Percentiles rank a stretch among this genome's conserved stretches.
Evolutionary conservation across 768 basidiomycete species (phyloP).

Genomic region (Macrolepiota fuliginosa): DNA sequence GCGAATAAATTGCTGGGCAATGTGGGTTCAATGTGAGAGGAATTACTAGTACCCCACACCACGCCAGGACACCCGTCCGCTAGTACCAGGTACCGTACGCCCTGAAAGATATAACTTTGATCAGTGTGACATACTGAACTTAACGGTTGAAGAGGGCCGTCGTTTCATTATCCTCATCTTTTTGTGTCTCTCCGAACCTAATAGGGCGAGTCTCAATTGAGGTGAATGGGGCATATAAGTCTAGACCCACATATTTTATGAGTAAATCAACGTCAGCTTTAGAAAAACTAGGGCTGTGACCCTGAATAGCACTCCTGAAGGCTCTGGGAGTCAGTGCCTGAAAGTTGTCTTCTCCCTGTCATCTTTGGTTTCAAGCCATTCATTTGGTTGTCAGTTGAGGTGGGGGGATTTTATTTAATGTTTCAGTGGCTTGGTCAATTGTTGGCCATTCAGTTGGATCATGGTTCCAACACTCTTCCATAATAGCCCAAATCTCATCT

Average conservation of each 20-base stretch:
- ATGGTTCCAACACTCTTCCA: slow-evolving; percentile 23
- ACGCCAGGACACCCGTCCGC: too few species aligned
- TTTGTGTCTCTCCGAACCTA: too few species aligned
- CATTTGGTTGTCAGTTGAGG: neutral
- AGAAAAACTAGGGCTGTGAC: neutral
- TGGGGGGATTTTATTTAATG: neutral
- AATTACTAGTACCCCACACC: too few species aligned
- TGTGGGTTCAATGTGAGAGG: too few species aligned
- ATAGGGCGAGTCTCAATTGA: too few species aligned
- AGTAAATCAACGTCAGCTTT: neutral
- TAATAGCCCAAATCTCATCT: slow-evolving; percentile 18
- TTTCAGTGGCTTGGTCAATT: neutral
- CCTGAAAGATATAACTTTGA: too few species aligned
- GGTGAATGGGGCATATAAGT: too few species aligned
- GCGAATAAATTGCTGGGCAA: too few species aligned
- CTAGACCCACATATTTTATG: neutral
- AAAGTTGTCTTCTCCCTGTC: neutral
- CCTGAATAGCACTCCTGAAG: neutral
- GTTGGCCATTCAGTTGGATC: slow-evolving; percentile 19
- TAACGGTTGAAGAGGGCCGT: too few species aligned
- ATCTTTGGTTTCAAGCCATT: neutral
- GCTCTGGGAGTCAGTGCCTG: neutral
- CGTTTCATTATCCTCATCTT: too few species aligned
- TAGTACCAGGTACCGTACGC: too few species aligned
- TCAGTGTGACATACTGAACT: too few species aligned